phyloP scores from a whole-genome alignment of 2,329 filamentous ascomycete species.

The Clathrospora elynae region DNA sequence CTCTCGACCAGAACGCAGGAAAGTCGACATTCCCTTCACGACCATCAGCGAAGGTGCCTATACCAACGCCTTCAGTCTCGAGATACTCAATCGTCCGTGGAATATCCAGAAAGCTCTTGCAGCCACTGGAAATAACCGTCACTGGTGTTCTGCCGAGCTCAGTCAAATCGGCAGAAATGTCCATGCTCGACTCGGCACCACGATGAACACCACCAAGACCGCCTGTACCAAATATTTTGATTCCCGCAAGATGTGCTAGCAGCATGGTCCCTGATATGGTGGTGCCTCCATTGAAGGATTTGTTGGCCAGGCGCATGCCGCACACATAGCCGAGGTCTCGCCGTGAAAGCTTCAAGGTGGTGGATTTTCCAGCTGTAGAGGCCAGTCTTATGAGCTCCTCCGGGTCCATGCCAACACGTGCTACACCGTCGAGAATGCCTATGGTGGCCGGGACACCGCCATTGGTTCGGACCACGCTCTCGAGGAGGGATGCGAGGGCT shows the following conservation, averaged over 20 bases:
- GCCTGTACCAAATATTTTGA: conserved; percentile 91
- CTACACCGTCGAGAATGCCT: conserved; percentile 81
- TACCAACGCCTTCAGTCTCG: conserved; percentile 75
- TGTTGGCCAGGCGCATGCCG: conserved; percentile 71
- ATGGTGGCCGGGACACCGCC: conserved; percentile 87
- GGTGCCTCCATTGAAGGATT: conserved; percentile 81
- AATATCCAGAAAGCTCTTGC: conserved; percentile 96
- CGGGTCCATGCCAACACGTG: conserved; percentile 74
- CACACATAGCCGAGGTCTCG: conserved; percentile 83
- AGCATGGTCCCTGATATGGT: conserved; percentile 94
- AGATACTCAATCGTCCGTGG: conserved; percentile 83
- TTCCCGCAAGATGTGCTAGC: conserved; percentile 82
- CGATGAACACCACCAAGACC: conserved; percentile 94
- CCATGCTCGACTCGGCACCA: conserved; percentile 83
- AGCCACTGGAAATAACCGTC: conserved; percentile 85
- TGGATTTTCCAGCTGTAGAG: conserved; percentile 66
- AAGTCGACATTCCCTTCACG: conserved; percentile 76
- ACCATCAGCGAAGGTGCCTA: conserved; percentile 88
- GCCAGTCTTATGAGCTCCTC: conserved; percentile 75
- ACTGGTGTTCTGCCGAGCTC: conserved; percentile 90
- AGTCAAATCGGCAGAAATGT: conserved; percentile 92
- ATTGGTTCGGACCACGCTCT: conserved; percentile 77
- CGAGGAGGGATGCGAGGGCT: conserved; percentile 77
- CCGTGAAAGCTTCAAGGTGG: conserved; percentile 80
- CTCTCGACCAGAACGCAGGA: conserved; percentile 88